phyloP scores from a whole-genome alignment of 2,329 filamentous ascomycete species.

The Fusarium zealandicum region DNA sequence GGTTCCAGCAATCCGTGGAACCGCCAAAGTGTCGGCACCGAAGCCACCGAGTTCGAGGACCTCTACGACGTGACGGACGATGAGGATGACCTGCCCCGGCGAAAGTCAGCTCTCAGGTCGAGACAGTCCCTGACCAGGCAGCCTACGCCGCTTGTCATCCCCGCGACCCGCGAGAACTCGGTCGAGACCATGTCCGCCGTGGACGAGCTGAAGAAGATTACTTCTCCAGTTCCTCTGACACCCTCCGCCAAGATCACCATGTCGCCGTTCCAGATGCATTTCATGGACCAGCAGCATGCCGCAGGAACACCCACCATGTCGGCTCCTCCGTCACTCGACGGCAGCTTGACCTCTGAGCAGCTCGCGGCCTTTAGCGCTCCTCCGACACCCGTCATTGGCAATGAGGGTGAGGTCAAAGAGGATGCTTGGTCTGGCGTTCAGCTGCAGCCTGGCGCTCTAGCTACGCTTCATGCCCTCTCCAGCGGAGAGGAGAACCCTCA shows the following conservation, averaged over 20 bases:
- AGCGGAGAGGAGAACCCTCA: constrained; percentile 68
- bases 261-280: constrained; percentile 76
- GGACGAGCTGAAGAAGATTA: constrained; percentile 56
- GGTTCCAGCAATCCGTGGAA: constrained; percentile 69
- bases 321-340: constrained; percentile 87
- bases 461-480: constrained; percentile 78
- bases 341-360: constrained; percentile 87
- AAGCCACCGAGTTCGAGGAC: constrained; percentile 80
- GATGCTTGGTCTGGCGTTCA: constrained; percentile 75
- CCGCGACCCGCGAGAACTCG: constrained; percentile 46
- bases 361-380: constrained; percentile 84
- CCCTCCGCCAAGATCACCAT: constrained; percentile 75
- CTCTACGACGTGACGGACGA: constrained; percentile 87
- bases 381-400: constrained; percentile 77
- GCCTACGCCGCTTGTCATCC: constrained; percentile 60
- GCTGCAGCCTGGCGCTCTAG: constrained; percentile 81
- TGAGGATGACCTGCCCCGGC: constrained; percentile 58
- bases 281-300: constrained; percentile 69
- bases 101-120: constrained; percentile 50
- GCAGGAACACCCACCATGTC: constrained; percentile 76
- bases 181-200: constrained; percentile 54
- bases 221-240: constrained; percentile 67
- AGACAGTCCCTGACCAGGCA: constrained; percentile 49
- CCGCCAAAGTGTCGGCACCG: constrained; percentile 67
- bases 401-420: constrained; percentile 60